Evolutionary conservation across 192 early-diverging fungal species (phyloP), one percentile per base, ranked within the genome.

Genomic region (Oehlia diaphana): DNA sequence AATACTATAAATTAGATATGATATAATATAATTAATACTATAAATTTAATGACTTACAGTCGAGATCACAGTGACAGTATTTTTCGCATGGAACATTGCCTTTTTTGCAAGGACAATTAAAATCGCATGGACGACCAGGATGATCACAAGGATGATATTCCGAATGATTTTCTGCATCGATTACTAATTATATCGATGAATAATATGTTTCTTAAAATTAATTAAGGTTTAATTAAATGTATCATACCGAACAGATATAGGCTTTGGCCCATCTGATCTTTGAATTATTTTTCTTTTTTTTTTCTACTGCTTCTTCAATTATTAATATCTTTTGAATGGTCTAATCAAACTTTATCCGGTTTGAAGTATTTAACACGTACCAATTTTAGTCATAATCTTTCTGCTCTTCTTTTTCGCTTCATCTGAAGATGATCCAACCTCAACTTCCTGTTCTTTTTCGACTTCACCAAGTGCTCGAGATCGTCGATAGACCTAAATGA

Each of bases 71-170:
- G 10, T 66, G 77, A 62, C 77, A 79, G 26, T 70, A 79, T 58
- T 79, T 79, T 70, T 79, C 77, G 63, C 77, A 79, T 19, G 26
- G 61, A 35, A 68, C n/a, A 37, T 79, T 79, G 6, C 77, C 77
- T 63, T 70, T 37, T n/a, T 31, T 37, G 21, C 77, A 79, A 61
- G 67, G 66, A 16, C 77, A 79, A 35, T 49, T 35, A 7, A 21
- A 33, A 70, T 71, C 67, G 37, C 77, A 79, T 23, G 39, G 26
- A 33, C 35, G 28, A 16, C 77, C 77, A 23, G 77, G 77, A 44
- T 79, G 77, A 79, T 79, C 44, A 61, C 77, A 79, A n/a, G 77
- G 77, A 23, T 35, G 39, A 79, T 79, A 79, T 26, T 79, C 66
- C 9, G 64, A 53, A 7, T 79, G 77, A 39, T 79, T 70, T 35